Conservation (phyloP, 139 green algal species). For the Pleodorina starrii region DNA sequence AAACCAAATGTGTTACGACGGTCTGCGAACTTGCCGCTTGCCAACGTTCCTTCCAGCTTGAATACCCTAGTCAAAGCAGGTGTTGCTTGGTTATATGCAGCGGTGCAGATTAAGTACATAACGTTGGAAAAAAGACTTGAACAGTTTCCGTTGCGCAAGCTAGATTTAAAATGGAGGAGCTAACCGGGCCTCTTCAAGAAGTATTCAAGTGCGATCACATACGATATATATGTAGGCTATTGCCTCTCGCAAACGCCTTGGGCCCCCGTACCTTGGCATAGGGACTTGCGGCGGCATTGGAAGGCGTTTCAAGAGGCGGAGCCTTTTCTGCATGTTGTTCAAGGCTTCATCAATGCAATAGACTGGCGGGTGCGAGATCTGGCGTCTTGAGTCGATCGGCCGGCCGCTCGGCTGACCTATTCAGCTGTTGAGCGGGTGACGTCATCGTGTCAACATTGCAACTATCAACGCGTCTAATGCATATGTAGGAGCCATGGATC, state of each 20-base stretch:
- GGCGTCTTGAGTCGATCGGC: neutral
- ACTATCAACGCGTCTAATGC: too few species aligned
- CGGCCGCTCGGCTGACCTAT: too few species aligned
- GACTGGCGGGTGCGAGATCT: constrained; percentile 54
- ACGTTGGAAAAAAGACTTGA: too few species aligned
- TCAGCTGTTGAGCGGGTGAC: too few species aligned
- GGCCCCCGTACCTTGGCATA: neutral
- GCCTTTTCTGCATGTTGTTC: constrained; percentile 53
- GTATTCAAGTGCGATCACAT: constrained; percentile 56
- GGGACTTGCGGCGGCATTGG: constrained; percentile 56
- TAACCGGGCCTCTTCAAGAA: constrained; percentile 53
- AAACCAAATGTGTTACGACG: neutral
- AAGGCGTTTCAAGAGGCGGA: constrained; percentile 46
- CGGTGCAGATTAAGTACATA: too few species aligned
- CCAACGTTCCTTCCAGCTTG: too few species aligned
- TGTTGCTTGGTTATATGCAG: neutral
- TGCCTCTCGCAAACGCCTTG: neutral
- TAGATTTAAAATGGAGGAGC: constrained; percentile 50
- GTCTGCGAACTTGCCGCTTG: too few species aligned
- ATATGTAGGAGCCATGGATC: constrained; percentile 65
- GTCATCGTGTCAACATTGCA: too few species aligned
- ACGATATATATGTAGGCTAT: neutral
- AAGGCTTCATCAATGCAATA: constrained; percentile 60
- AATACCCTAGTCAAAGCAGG: too few species aligned
- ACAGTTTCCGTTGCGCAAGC: neutral